Base-by-base conservation (phyloP, 2,329 filamentous ascomycete genomes). In the Fusarium albidum region DNA sequence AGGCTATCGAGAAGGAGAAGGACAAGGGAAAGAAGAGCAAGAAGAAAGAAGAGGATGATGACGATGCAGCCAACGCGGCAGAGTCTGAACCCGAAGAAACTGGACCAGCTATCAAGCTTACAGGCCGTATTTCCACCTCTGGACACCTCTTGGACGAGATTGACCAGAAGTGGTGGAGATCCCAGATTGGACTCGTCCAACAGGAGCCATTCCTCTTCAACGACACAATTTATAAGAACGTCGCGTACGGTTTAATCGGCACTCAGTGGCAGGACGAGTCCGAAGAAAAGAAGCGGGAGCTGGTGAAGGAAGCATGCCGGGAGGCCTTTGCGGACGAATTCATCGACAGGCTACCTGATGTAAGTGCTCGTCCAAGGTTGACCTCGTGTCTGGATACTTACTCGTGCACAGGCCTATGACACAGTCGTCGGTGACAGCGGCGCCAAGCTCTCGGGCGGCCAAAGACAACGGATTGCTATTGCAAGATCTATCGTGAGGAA, bases 391-490 rank as follows among this genome's bases (percentile, higher is more conserved):
- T 10, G 9, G n/a, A 11, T 41, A 37, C 60, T 65, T 11, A 68
- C 42, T 18, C 39, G 13, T 11, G 32, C 13, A 11, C 39, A 90
- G 76, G 84, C 85, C 2, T 93, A 93, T 66, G 81, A 88, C 5
- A 92, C 91, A 0, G 73, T 82, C 9, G 90, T 95, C 2, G 91
- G 91, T 2, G 90, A 94, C 67, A 83, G 83, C 25, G 91, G 91
- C 5, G 87, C 89, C 40, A 91, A 90, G 68, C 76, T 96, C 2
- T 92, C 88, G 10, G 89, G 91, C n/a, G 92, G 92, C 1, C 91
- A 96, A 69, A 84, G 90, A n/a, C 91, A 96, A 69, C 84, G 92
- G 6, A 81, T 96, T 18, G 89, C 90, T 3, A 92, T 92, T 56
- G 89, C 90, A 1, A 80, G 90, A 26, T 87, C 86, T 32, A 91